phyloP scores from a whole-genome alignment of 2,329 filamentous ascomycete genomes.

The Hypoxylon sp. region DNA sequence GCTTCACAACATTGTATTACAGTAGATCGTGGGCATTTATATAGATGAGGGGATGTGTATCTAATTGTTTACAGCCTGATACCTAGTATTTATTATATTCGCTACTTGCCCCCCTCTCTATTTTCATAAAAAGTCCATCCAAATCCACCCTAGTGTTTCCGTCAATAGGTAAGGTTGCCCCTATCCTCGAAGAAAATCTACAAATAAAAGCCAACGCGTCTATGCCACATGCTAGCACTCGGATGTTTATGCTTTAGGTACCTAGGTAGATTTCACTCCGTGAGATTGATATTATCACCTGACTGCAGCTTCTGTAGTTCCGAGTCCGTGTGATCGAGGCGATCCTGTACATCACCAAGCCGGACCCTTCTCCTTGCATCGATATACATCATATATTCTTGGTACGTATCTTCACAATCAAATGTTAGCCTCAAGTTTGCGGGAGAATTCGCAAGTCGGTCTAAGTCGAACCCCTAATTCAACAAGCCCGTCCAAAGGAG shows the following conservation, averaged over 20 bases:
- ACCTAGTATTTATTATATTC: background rate
- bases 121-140: background rate
- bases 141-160: background rate
- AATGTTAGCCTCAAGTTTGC: slow-evolving; percentile 2
- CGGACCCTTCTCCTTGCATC: slow-evolving; percentile 60
- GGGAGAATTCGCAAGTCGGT: background rate
- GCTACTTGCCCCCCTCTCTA: background rate
- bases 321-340: slow-evolving; percentile 41
- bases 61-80: background rate
- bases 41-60: background rate
- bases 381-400: slow-evolving; percentile 62
- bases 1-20: too few species aligned
- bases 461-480: slow-evolving; percentile 5
- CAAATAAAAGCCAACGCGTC: background rate
- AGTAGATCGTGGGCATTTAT: too few species aligned
- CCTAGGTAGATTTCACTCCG: slow-evolving; percentile 42
- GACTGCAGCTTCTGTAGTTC: slow-evolving; percentile 33
- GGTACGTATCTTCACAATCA: slow-evolving; percentile 53
- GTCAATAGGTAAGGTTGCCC: background rate
- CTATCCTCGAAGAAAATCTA: background rate
- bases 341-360: slow-evolving; percentile 53
- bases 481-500: background rate
- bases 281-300: slow-evolving; percentile 43
- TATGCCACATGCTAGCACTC: background rate
- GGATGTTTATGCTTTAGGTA: background rate